Evolutionary conservation across 179 eudicot genomes (phyloP), one percentile per base, ranked within the genome.

Genomic region (Actinidia polygama): DNA sequence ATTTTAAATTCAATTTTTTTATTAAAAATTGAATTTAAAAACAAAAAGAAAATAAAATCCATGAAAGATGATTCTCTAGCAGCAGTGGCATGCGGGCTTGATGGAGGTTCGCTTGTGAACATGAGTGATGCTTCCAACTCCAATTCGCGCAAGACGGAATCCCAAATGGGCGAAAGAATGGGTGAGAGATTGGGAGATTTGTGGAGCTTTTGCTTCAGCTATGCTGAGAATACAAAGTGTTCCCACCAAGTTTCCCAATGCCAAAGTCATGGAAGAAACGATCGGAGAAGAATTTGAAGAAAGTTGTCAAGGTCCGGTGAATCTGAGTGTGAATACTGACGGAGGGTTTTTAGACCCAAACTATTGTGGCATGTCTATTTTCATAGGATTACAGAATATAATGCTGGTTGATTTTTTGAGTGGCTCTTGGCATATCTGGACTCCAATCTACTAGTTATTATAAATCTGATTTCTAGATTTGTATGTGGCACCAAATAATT

Each of bases 101-200:
- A 85, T 10, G 89, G 87, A 36, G 89, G 89, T 7, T 84, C 89
- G 47, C 83, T 87, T 9, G 67, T 84, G 7, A 87, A 87, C 89
- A 50, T 85, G 89, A 75, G 87, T 87, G 2, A 84, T 87, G 81
- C 8, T 75, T 54, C 81, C 83, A 19, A 84, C 89, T 6, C 81
- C 87, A 30, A 62, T 49, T 26, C 85, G 87, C 16, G 85, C 73
- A 5, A 63, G 83, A 73, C 59, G 85, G 55, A 73, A 87, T 23
- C 83, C 83, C 1, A 87, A 82, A 57, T 87, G 89, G 89, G 87
- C 89, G 15, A 81, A 87, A 80, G 81, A 80, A 40, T 87, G 89
- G 89, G 86, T 84, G 55, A 79, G 82, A 75, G 87, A 87, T 79
- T 87, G 89, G 85, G 85, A 87, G 40, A 18, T 21, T 10, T 58